Conservation (phyloP, 768 basidiomycete species). For the Mycena floridula region DNA sequence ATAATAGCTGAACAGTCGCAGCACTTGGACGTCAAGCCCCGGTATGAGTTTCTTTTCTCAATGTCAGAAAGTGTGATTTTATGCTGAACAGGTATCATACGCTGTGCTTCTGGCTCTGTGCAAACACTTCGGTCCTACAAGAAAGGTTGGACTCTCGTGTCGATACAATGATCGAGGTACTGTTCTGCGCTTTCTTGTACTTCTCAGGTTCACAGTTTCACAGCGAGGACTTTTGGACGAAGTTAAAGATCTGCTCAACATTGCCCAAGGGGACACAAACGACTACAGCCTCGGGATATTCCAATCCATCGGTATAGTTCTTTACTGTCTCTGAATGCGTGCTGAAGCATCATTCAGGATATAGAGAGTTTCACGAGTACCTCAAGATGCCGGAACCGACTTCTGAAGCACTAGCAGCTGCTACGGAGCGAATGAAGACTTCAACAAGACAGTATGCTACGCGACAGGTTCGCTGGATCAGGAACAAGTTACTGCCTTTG, state of each 20-base stretch:
- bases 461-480: conserved; percentile 87
- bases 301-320: conserved; percentile 77
- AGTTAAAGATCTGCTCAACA: conserved; percentile 47
- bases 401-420: conserved; percentile 40
- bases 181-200: conserved; percentile 8
- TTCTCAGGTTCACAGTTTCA: conserved; percentile 4
- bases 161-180: conserved; percentile 84
- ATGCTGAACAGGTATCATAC: conserved; percentile 66
- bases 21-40: conserved; percentile 31
- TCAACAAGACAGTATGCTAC: conserved; percentile 90
- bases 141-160: conserved; percentile 73
- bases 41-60: conserved; percentile 32
- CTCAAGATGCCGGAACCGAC: conserved; percentile 38
- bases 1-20: conserved; percentile 59
- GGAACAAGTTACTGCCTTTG: conserved; percentile 81
- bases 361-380: conserved; percentile 81
- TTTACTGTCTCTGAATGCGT: not conserved
- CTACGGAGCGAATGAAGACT: conserved; percentile 75
- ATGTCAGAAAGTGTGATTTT: conserved; percentile 1
- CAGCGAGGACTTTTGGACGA: conserved; percentile 81
- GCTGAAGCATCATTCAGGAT: conserved; percentile 49
- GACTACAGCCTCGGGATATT: conserved; percentile 85
- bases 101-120: conserved; percentile 88
- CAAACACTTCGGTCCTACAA: conserved; percentile 55
- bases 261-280: conserved; percentile 16